Percentiles rank a stretch among this genome's conserved stretches.
These are phyloP conservation scores for Daedalea quercina DNA, from an alignment of 768 basidiomycete genomes.

Conservation along the genomic window DNA sequence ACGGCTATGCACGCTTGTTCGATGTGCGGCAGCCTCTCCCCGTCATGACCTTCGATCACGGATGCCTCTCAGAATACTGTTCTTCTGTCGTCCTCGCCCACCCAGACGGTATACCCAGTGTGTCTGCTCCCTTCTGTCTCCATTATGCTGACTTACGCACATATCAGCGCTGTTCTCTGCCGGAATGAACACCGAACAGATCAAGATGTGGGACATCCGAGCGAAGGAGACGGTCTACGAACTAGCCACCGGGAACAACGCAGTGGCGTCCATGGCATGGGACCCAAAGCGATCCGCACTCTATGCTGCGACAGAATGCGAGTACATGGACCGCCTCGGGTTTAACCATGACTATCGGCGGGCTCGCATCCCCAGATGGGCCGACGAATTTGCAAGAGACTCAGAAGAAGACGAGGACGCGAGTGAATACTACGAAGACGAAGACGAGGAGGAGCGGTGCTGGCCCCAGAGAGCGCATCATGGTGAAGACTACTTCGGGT, in stretches of 20 bases:
- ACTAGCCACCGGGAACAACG: conserved; percentile 39
- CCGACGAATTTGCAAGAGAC: conserved; percentile 4
- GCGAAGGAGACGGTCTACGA: conserved; percentile 31
- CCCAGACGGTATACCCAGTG: conserved; percentile 33
- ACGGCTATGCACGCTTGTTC: conserved; percentile 34
- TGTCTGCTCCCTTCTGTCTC: conserved; percentile 4
- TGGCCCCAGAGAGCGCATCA: conserved; percentile 28
- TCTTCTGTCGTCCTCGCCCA: conserved; percentile 25
- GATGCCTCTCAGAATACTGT: conserved; percentile 13
- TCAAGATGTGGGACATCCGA: conserved; percentile 40
- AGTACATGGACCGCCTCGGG: conserved; percentile 22
- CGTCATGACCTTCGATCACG: conserved; percentile 26
- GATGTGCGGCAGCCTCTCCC: conserved; percentile 32
- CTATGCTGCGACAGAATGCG: conserved; percentile 31
- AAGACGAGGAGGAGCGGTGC: conserved; percentile 18
- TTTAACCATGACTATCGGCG: conserved; percentile 16
- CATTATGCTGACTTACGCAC: too few relatives aligned
- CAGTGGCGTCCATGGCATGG: conserved; percentile 30
- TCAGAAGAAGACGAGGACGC: neutral
- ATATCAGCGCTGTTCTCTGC: conserved; percentile 25
- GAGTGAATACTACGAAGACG: conserved; percentile 15
- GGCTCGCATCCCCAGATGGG: conserved; percentile 16
- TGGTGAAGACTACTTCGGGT: conserved; percentile 25
- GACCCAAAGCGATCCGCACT: conserved; percentile 19
- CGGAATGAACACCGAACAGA: conserved; percentile 20